phyloP scores from a whole-genome alignment of 2,329 filamentous ascomycete species.

The Bimuria novae-zelandiae region DNA sequence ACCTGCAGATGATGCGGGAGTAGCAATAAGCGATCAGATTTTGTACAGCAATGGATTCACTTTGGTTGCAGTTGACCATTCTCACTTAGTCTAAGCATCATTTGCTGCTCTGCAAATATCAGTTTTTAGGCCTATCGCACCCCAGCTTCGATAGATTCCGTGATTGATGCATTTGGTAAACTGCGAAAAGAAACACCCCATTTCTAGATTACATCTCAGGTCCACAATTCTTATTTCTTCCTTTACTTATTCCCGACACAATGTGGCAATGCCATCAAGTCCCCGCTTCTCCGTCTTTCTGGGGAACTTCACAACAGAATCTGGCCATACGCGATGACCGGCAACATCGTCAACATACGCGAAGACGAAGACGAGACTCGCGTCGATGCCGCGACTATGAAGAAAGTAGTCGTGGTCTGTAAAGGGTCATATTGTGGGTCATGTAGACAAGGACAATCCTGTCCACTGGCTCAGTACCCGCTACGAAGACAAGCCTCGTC shows the following conservation, averaged over 20 bases:
- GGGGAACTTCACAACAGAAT: constrained; percentile 12
- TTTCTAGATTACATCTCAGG: too few species aligned
- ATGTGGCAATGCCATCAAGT: constrained; percentile 4
- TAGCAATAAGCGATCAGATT: too few species aligned
- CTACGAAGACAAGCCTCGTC: neutral
- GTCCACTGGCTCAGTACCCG: neutral
- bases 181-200: too few species aligned
- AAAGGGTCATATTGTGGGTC: neutral
- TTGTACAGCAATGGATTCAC: too few species aligned
- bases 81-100: too few species aligned
- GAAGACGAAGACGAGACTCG: neutral
- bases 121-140: too few species aligned
- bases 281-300: constrained; percentile 13
- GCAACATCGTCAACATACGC: neutral
- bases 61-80: too few species aligned
- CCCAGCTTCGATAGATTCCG: too few species aligned
- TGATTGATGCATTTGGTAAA: neutral
- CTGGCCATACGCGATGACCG: constrained; percentile 9
- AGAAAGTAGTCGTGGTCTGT: neutral
- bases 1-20: too few species aligned
- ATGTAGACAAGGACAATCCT: neutral
- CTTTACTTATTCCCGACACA: too few species aligned
- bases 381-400: neutral
- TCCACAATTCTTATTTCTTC: too few species aligned
- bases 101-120: too few species aligned